Evolutionary conservation across 1,284 basidiomycete genomes (phyloP), one percentile per base, ranked within the genome.

Genomic region (Rhodofomes roseus): DNA sequence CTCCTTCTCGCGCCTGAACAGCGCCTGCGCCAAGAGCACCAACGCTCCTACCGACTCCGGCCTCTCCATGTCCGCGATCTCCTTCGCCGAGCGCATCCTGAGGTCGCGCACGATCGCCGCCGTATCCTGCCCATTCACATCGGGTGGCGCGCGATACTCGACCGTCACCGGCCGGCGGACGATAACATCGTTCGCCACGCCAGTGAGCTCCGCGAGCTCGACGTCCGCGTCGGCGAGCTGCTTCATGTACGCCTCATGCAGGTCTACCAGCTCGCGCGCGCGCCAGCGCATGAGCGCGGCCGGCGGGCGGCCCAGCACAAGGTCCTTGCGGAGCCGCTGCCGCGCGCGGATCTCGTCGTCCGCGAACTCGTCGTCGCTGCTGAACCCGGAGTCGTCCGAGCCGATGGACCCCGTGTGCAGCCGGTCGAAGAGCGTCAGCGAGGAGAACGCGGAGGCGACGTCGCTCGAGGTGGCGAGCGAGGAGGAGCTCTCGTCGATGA

Each of bases 331-430:
- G 36, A 44, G 16, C 11, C 25, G 46, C 55, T 56, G 55, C 50
- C 52, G 18, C 40, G 25, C 59, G 37, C 39, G 54, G n/a, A 22
- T 40, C 12, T 11, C n/a, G 27, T 53, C 58, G 1, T 56, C 50
- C 4, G 59, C 54, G 22, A 52, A 56, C 23, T 56, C 59, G 55
- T 60, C 59, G 22, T 60, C 55, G 59, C 59, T 60, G 50, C 59
- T 60, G 48, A 60, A 60, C 29, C 54, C 59, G 40, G 53, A 50
- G 50, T 60, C 59, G 55, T 60, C 59, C 5, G 59, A 60, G 16
- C 6, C 46, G 59, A 60, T 60, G 54, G 53, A 54, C 8, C 14
- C 41, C 20, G 31, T 44, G 39, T 55, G 52, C 36, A 23, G 22
- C 16, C 25, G 6, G 53, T 59, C 54, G 48, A 36, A 52, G 23